These are phyloP conservation scores for Schizonepeta tenuifolia DNA, from an alignment of 257 asterid genomes.

Conservation along the genomic window DNA sequence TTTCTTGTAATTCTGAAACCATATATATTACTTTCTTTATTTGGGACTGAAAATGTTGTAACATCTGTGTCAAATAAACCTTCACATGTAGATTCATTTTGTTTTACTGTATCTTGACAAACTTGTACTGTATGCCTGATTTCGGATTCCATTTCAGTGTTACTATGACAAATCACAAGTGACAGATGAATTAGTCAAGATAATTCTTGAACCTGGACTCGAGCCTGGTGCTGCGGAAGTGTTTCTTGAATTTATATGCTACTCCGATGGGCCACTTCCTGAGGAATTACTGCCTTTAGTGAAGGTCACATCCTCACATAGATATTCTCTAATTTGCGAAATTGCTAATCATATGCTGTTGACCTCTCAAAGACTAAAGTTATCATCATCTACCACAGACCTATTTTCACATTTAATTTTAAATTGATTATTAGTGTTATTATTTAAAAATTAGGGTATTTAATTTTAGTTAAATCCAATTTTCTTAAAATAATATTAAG, in stretches of 20 bases:
- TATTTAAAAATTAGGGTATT: too few relatives aligned
- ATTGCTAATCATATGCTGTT: not conserved
- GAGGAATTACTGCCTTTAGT: conserved; percentile 92
- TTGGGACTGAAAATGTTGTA: not conserved
- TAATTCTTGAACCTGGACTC: conserved; percentile 88
- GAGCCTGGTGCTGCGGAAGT: conserved; percentile 93
- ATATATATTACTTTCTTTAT: not conserved
- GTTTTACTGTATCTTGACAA: not conserved
- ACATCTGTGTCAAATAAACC: not conserved
- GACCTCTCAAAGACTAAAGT: too few relatives aligned
- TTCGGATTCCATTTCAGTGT: conserved; percentile 56
- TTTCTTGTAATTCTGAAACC: not conserved
- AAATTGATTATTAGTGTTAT: too few relatives aligned
- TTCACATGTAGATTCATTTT: not conserved
- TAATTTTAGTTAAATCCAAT: too few relatives aligned
- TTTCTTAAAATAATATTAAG: too few relatives aligned
- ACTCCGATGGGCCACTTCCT: conserved; percentile 94
- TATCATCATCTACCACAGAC: too few relatives aligned
- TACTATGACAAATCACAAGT: conserved; percentile 90
- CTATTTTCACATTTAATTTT: too few relatives aligned
- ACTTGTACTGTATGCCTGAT: not conserved
- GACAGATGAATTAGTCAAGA: conserved; percentile 85
- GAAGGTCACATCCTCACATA: conserved; percentile 50
- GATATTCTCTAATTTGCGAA: conserved; percentile 4
- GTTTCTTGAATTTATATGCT: conserved; percentile 96